These are phyloP conservation scores for Verticillium tricorpus DNA, from an alignment of 2,329 filamentous ascomycete species.

Conservation along the genomic window DNA sequence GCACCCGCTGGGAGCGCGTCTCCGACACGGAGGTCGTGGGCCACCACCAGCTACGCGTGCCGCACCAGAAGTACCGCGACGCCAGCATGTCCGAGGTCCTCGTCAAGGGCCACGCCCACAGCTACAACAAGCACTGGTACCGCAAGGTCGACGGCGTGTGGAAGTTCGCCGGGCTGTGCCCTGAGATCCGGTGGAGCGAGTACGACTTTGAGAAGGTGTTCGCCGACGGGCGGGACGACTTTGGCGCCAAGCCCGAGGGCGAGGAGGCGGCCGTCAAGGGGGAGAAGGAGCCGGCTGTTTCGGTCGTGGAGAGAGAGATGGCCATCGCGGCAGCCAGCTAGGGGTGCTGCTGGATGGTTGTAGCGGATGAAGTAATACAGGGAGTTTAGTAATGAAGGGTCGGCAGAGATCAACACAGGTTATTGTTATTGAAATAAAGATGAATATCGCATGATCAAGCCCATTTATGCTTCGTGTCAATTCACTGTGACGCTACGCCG, in stretches of 20 bases:
- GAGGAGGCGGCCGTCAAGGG: not conserved
- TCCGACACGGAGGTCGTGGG: slow-evolving; percentile 55
- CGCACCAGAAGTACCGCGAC: slow-evolving; percentile 57
- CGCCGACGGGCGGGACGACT: slow-evolving; percentile 11
- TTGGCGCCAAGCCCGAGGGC: slow-evolving; percentile 3
- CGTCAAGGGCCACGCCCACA: slow-evolving; percentile 57
- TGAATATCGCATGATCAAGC: no score
- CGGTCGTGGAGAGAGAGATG: not conserved
- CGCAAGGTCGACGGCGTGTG: slow-evolving; percentile 53
- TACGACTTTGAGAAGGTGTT: slow-evolving; percentile 56
- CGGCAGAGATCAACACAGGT: not conserved
- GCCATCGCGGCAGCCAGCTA: not conserved
- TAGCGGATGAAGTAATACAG: not conserved
- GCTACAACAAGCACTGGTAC: slow-evolving; percentile 54
- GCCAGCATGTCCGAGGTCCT: slow-evolving; percentile 39
- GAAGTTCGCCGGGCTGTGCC: slow-evolving; percentile 55
- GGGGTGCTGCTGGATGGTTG: no score
- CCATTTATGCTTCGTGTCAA: no score
- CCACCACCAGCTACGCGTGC: slow-evolving; percentile 57
- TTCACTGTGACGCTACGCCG: no score
- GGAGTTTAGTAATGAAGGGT: not conserved
- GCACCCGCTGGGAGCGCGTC: slow-evolving; percentile 52
- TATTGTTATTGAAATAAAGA: not conserved
- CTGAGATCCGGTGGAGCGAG: slow-evolving; percentile 53
- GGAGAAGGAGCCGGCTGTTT: no score